A percentile compares a stretch with the other conserved stretches of the same genome.
phyloP scores from a whole-genome alignment of 1,284 basidiomycete genomes.

The Austropuccinia psidii region DNA sequence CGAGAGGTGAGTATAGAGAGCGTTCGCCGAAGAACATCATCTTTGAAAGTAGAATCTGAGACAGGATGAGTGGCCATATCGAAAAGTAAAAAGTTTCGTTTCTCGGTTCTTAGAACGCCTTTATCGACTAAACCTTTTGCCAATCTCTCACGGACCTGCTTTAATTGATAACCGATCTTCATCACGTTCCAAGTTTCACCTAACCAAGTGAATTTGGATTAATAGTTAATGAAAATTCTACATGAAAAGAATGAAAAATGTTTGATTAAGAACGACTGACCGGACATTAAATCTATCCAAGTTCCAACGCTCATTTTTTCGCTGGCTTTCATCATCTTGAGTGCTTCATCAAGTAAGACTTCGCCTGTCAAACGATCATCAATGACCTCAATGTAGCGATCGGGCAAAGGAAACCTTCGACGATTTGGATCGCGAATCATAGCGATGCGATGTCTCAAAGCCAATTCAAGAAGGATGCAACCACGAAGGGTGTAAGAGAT shows the following conservation, averaged over 20 bases:
- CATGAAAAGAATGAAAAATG: conserved; percentile 13
- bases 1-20: conserved; percentile 70
- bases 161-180: conserved; percentile 95
- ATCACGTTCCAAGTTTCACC: conserved; percentile 98
- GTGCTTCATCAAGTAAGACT: conserved; percentile 87
- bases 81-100: conserved; percentile 92
- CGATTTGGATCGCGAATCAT: conserved; percentile 75
- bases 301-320: conserved; percentile 80
- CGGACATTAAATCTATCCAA: conserved; percentile 88
- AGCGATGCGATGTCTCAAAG: conserved; percentile 77
- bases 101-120: conserved; percentile 90
- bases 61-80: conserved; percentile 97
- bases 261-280: conserved; percentile 51
- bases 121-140: conserved; percentile 97
- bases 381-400: conserved; percentile 79
- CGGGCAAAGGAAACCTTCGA: conserved; percentile 65
- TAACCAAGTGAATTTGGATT: conserved; percentile 45
- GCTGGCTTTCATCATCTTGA: conserved; percentile 75
- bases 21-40: conserved; percentile 67
- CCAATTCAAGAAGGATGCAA: conserved; percentile 89
- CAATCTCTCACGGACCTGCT: conserved; percentile 89
- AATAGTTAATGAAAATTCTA: neutral
- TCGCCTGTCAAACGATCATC: conserved; percentile 86
- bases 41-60: conserved; percentile 80
- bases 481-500: conserved; percentile 91